Conservation (phyloP, 2,329 filamentous ascomycete species). For the Beauveria australis region DNA sequence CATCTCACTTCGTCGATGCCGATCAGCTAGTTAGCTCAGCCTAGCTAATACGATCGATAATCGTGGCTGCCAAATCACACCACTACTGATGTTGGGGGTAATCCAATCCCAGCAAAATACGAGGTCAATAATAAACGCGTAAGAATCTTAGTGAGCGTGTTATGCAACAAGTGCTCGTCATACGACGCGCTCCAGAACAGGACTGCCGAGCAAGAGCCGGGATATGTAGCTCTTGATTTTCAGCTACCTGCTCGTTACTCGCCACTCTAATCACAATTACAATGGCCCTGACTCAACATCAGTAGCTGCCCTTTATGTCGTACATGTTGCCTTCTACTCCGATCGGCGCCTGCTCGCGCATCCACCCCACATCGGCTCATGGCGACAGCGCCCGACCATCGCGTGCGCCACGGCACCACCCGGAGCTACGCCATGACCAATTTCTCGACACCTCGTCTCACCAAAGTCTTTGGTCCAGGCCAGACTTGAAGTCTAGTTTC, state of each 20-base stretch:
- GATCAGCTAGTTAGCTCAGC: neutral
- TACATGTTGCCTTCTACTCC: too few species aligned
- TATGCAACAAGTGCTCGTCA: neutral
- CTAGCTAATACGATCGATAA: neutral
- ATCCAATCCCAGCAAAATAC: neutral
- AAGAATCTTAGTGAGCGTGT: neutral
- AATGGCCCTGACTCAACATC: too few species aligned
- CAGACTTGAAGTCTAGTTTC: neutral
- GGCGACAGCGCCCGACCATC: neutral
- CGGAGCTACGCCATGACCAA: neutral
- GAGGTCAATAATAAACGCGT: neutral
- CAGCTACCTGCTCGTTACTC: neutral
- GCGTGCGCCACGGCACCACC: neutral
- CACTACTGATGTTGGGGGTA: neutral
- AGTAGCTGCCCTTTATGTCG: neutral
- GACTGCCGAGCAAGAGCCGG: neutral
- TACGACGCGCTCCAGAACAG: neutral
- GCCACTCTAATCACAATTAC: too few species aligned
- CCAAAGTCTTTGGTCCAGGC: neutral
- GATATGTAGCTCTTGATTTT: neutral
- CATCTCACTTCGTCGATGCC: neutral
- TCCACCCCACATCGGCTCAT: conserved; percentile 5
- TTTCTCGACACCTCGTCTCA: neutral
- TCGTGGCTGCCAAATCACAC: neutral
- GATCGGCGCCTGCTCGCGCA: neutral